Conservation (phyloP, 345 rosid genomes). For the Brassica nigra region DNA sequence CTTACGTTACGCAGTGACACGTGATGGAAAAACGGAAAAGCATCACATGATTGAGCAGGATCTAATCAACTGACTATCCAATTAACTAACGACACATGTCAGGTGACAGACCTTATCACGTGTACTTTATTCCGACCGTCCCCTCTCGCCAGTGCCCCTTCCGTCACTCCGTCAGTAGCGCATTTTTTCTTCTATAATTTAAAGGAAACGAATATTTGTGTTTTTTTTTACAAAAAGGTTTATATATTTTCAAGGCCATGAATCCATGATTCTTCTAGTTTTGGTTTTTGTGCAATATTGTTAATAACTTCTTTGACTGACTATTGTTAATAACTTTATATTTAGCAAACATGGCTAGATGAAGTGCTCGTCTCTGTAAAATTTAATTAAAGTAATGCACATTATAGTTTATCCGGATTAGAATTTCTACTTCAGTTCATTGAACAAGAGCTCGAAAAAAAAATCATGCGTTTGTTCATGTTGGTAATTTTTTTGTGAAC, state of each 20-base stretch:
- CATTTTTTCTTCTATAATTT: neutral
- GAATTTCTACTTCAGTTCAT: neutral
- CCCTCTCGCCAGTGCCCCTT: constrained; percentile 32
- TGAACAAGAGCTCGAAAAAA: neutral
- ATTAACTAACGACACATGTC: constrained; percentile 1
- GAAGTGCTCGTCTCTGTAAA: neutral
- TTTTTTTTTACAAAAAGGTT: neutral
- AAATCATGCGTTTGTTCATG: too few relatives aligned
- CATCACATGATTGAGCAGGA: constrained; percentile 41
- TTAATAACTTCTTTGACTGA: neutral
- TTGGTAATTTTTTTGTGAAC: too few relatives aligned
- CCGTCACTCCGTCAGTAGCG: constrained; percentile 21
- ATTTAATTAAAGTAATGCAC: neutral
- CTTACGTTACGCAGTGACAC: constrained; percentile 34
- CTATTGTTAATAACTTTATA: neutral
- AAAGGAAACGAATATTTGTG: neutral
- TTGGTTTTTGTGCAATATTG: neutral
- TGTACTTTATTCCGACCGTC: constrained; percentile 40
- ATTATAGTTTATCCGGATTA: neutral
- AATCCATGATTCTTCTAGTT: constrained; percentile 1
- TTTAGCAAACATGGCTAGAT: neutral
- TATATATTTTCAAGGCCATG: neutral
- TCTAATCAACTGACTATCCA: constrained; percentile 32
- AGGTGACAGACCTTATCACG: constrained; percentile 30
- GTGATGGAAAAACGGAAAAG: constrained; percentile 47